Evolutionary conservation across 257 asterid genomes (phyloP).

Genomic region (Osmanthus fragrans): DNA sequence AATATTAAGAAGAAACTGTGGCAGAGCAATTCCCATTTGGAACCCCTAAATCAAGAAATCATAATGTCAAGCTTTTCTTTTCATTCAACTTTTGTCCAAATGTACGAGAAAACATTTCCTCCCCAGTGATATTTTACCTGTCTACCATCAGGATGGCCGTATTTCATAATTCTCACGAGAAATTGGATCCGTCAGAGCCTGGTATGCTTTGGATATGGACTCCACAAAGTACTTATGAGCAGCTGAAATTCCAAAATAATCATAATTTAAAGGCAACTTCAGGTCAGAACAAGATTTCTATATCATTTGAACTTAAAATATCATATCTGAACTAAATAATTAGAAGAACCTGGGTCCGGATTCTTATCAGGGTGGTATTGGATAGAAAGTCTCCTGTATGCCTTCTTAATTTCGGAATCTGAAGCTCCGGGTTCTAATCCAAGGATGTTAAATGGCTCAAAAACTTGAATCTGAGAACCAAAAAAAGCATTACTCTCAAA

Average conservation of each 20-base stretch:
- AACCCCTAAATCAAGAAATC: conserved; percentile 61
- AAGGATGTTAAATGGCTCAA: conserved; percentile 44
- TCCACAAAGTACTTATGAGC: conserved; percentile 89
- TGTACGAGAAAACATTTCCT: conserved; percentile 11
- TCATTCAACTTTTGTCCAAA: conserved; percentile 8
- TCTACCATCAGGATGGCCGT: conserved; percentile 99
- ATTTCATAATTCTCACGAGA: conserved; percentile 92
- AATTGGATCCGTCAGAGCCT: conserved; percentile 93
- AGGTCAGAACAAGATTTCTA: not conserved
- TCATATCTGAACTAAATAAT: conserved; percentile 5
- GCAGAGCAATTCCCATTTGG: conserved; percentile 94
- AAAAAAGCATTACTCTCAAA: not conserved
- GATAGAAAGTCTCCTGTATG: conserved; percentile 48
- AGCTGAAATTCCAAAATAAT: conserved; percentile 49
- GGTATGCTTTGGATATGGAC: conserved; percentile 90
- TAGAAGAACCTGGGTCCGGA: conserved; percentile 49
- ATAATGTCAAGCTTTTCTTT: conserved; percentile 13
- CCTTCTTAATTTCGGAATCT: conserved; percentile 48
- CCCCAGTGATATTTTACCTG: conserved; percentile 52
- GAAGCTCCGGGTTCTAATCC: conserved; percentile 51
- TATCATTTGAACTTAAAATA: not conserved
- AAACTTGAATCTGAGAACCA: conserved; percentile 19
- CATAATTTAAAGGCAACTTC: conserved; percentile 6
- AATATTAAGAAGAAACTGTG: conserved; percentile 74
- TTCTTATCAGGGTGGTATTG: conserved; percentile 56